These are phyloP conservation scores for Ceratocystis destructans DNA, from an alignment of 2,329 filamentous ascomycete species.

Conservation along the genomic window DNA sequence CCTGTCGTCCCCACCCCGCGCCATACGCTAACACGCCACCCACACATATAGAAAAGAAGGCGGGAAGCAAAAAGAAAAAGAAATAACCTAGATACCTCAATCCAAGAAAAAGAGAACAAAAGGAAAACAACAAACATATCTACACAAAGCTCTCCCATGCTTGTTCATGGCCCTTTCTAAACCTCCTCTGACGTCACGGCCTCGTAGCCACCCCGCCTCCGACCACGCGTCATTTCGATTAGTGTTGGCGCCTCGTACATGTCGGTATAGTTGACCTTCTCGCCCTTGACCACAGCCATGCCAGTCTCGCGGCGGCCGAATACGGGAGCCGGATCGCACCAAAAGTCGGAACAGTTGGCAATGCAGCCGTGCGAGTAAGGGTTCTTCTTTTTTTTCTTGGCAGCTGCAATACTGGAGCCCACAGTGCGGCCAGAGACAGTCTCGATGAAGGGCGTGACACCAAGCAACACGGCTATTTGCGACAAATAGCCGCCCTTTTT, in stretches of 20 bases:
- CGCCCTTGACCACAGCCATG: conserved; percentile 60
- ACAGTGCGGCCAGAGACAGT: conserved; percentile 66
- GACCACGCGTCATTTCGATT: conserved; percentile 41
- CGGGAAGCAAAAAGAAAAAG: not conserved
- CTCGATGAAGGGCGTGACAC: conserved; percentile 85
- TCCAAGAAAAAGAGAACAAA: not conserved
- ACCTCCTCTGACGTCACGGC: conserved; percentile 45
- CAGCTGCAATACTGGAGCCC: conserved; percentile 26
- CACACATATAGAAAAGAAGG: not conserved
- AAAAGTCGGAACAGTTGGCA: conserved; percentile 93
- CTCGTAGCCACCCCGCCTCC: conserved; percentile 48
- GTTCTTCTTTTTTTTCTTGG: conserved; percentile 49
- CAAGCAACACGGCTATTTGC: conserved; percentile 72
- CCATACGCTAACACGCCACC: no score
- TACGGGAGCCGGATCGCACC: conserved; percentile 75
- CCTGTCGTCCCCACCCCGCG: no score
- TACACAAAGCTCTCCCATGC: not conserved
- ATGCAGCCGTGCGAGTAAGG: conserved; percentile 73
- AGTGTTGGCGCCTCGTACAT: conserved; percentile 75
- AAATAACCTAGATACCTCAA: not conserved
- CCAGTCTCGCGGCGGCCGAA: conserved; percentile 65
- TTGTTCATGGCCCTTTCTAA: conserved; percentile 23
- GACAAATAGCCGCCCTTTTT: conserved; percentile 53
- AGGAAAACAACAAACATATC: conserved; percentile 3
- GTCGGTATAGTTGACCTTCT: conserved; percentile 69